Percentiles rank a stretch among this genome's conserved stretches.
Evolutionary conservation across 78 protist genomes (phyloP).

Genomic region (slime mould (Dictyostelium discoideum)): DNA sequence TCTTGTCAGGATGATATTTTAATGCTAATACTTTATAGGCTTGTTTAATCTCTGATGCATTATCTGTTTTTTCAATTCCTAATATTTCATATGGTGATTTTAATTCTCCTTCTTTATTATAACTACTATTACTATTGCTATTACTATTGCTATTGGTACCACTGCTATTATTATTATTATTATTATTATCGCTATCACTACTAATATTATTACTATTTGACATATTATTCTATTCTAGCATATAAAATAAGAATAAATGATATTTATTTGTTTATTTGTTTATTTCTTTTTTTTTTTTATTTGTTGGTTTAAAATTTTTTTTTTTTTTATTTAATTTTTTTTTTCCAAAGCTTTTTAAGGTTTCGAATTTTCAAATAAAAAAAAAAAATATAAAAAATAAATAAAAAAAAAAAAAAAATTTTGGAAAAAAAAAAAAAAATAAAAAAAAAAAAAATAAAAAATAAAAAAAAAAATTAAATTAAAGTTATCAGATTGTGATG

Average conservation of each 20-base stretch:
- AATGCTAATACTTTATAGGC: constrained; percentile 82
- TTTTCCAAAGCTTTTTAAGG: background rate
- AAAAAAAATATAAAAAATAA: background rate
- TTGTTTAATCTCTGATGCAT: constrained; percentile 76
- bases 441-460: background rate
- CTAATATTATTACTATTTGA: background rate
- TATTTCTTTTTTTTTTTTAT: background rate
- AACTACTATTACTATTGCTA: background rate
- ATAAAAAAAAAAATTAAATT: background rate
- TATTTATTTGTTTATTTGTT: background rate
- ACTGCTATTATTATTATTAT: background rate
- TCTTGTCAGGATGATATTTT: constrained; percentile 87
- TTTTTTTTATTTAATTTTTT: background rate
- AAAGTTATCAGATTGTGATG: background rate
- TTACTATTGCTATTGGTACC: background rate
- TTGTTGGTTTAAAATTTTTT: background rate
- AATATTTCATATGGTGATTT: constrained; percentile 64
- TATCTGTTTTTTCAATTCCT: constrained; percentile 67
- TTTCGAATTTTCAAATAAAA: background rate
- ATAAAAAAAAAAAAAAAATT: background rate
- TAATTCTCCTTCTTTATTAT: background rate
- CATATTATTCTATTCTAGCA: background rate
- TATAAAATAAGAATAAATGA: background rate
- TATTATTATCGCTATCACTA: background rate
- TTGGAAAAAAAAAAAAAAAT: background rate